Conservation (phyloP, 2,329 filamentous ascomycete species). For the Trichoderma aggressivum region DNA sequence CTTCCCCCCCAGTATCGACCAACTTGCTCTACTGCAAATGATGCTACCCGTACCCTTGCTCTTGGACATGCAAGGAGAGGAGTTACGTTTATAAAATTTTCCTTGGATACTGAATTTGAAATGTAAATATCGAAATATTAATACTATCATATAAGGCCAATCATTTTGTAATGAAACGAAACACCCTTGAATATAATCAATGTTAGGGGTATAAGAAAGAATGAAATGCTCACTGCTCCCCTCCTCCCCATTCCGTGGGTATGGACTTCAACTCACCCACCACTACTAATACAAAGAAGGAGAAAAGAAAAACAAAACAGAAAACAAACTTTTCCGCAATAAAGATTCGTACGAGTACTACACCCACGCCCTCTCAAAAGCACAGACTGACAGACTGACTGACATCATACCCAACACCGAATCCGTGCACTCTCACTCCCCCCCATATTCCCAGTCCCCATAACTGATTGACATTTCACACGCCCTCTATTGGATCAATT, state of each 20-base stretch:
- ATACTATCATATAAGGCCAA: too few relatives aligned
- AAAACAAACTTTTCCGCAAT: neutral
- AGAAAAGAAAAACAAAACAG: neutral
- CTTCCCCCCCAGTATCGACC: neutral
- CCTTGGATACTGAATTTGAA: rapidly evolving
- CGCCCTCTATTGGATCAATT: neutral
- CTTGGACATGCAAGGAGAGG: neutral
- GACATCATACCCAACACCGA: neutral
- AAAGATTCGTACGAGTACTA: neutral
- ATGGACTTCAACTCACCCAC: neutral
- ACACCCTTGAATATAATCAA: too few relatives aligned
- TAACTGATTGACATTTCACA: neutral
- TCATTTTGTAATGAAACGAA: too few relatives aligned
- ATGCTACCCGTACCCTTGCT: neutral
- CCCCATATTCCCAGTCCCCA: neutral
- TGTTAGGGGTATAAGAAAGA: too few relatives aligned
- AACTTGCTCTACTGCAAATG: neutral
- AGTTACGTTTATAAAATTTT: neutral
- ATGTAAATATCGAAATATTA: too few relatives aligned
- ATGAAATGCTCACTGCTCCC: neutral
- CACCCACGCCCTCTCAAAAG: neutral
- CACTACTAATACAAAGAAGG: neutral
- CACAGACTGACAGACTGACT: neutral
- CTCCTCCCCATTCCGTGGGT: neutral
- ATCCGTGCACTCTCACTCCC: neutral